These are phyloP conservation scores for Taiozyma sp. DNA, from an alignment of 1,139 yeast genomes.

Conservation along the genomic window DNA sequence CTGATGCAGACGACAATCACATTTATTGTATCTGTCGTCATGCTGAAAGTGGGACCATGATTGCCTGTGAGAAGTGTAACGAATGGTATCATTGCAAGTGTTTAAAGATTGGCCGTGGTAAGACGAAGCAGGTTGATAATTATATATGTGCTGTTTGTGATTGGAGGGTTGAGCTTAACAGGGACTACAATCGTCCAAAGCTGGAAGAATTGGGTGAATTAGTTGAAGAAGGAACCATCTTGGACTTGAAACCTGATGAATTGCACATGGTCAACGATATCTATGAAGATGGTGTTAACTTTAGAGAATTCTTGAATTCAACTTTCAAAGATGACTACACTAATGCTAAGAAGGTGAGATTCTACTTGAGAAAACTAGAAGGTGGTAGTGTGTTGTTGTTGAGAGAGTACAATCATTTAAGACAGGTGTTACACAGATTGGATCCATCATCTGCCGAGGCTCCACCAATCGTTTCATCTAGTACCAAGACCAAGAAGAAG, in stretches of 20 bases:
- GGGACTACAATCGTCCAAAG: conserved; percentile 30
- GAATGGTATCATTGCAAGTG: conserved; percentile 83
- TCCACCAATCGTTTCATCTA: conserved; percentile 21
- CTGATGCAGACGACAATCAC: conserved; percentile 20
- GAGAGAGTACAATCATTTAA: conserved; percentile 27
- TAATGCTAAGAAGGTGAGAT: conserved; percentile 28
- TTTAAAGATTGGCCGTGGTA: conserved; percentile 39
- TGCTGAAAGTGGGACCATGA: conserved; percentile 67
- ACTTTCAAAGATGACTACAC: conserved; percentile 17
- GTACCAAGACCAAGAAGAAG: conserved; percentile 17
- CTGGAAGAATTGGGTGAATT: conserved; percentile 32
- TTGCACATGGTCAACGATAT: conserved; percentile 28
- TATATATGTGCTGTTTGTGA: conserved; percentile 72
- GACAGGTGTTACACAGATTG: conserved; percentile 23
- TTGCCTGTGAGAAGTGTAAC: conserved; percentile 72
- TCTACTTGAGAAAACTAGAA: conserved; percentile 41
- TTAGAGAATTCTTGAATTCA: conserved; percentile 22
- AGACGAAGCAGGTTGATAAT: conserved; percentile 28
- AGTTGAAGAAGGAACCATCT: conserved; percentile 29
- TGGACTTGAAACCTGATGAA: conserved; percentile 42
- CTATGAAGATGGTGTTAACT: conserved; percentile 21
- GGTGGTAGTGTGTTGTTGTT: conserved; percentile 33
- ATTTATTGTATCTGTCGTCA: conserved; percentile 69
- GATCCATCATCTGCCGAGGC: conserved; percentile 24
- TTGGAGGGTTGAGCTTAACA: conserved; percentile 28